Evolutionary conservation across 805 yeast genomes (phyloP), one percentile per base, ranked within the genome.

Genomic region (Starmerella bombicola): DNA sequence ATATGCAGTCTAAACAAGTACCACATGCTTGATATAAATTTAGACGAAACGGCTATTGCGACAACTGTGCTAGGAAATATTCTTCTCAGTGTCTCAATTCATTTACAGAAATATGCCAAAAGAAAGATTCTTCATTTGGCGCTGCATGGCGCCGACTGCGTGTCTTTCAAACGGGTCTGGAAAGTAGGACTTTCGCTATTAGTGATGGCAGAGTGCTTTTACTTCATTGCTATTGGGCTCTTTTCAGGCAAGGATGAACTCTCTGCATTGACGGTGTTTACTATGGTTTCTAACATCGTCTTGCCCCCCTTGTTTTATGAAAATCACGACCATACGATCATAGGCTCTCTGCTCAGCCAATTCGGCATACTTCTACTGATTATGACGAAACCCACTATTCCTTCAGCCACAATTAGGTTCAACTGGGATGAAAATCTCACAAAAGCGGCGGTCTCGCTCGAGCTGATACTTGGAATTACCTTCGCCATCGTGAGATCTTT

Each of bases 221-320:
- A 67, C 48, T 68, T 70, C 43, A 52, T 69, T 8, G 71, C 72
- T 12, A 68, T 68, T 46, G 74, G 74, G 0, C 54, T 67, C 33
- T 67, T 70, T 0, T 4, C 7, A 4, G 71, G 71, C 0, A 69
- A 69, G 4, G 61, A 68, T 9, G 57, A 67, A 3, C 71, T 70
- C 15, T 65, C 71, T 4, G 72, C 74, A 0, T 44, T 70, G 24
- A 74, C 74, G 4, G 72, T 70, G 1, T 66, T 68, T 28, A 68
- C 74, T 1, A 59, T 67, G 17, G 58, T 70, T 1, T 62, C 73
- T 3, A 70, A 70, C 45, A 61, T 69, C 39, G 58, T 69, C 1
- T 59, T 70, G 18, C 74, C 74, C 0, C 74, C 74, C 0, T 54
- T 69, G 1, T 45, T 68, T 18, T 70, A 69, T 48, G 60, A 65